Percentiles rank a stretch among this genome's conserved stretches.
Conservation (phyloP, 2,329 filamentous ascomycete species). For the Cercospora brassicicola region DNA sequence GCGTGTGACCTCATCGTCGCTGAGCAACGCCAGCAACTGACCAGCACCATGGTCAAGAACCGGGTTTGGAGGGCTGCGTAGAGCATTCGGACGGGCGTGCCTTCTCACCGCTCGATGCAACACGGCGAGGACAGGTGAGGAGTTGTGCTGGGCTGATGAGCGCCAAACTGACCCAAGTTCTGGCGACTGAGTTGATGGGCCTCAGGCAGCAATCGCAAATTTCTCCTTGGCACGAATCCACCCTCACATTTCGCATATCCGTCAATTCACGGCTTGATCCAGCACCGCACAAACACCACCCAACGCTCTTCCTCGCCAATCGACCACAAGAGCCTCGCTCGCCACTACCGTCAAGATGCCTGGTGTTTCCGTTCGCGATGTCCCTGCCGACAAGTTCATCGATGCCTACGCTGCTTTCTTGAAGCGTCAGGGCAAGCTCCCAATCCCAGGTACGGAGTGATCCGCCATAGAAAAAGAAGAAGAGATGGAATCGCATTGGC, state of each 20-base stretch:
- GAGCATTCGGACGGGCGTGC: background rate
- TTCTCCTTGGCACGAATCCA: background rate
- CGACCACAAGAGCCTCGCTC: conserved; percentile 16
- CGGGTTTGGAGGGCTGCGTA: background rate
- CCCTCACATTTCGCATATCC: conserved; percentile 1
- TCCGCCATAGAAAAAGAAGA: conserved; percentile 24
- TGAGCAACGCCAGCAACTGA: background rate
- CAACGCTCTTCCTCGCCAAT: conserved; percentile 16
- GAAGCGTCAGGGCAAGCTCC: conserved; percentile 92
- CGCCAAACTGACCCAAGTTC: background rate
- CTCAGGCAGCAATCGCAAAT: background rate
- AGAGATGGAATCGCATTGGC: conserved; percentile 18
- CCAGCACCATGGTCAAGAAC: background rate
- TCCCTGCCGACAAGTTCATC: conserved; percentile 90
- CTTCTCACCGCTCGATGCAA: background rate
- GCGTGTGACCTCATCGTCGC: conserved; percentile 13
- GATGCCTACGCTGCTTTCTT: conserved; percentile 81
- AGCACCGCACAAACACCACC: conserved; percentile 16
- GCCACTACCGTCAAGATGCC: conserved; percentile 66
- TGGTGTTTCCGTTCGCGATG: conserved; percentile 80
- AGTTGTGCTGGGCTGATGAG: background rate
- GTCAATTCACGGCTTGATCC: background rate
- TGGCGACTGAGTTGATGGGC: background rate
- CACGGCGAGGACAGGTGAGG: background rate
- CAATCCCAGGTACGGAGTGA: conserved; percentile 71